Evolutionary conservation across 2,329 filamentous ascomycete species (phyloP).

Genomic region (Exophiala sideris): DNA sequence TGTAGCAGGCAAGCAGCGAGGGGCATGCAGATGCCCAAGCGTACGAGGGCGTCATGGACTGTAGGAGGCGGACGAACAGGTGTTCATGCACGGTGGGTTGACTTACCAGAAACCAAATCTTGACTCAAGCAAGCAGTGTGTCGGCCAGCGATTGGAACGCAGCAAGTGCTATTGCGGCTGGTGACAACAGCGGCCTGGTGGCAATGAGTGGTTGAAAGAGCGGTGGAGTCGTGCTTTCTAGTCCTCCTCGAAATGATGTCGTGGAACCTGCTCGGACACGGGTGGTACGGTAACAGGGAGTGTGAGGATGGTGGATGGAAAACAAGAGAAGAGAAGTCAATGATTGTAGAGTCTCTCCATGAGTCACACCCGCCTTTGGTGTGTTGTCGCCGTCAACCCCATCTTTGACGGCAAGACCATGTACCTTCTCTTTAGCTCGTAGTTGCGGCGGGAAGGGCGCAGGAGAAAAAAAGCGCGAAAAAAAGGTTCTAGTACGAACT

Average conservation of each 20-base stretch:
- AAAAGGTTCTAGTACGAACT: neutral
- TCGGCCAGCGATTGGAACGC: neutral
- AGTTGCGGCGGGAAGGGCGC: neutral
- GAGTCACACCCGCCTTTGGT: neutral
- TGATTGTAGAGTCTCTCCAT: neutral
- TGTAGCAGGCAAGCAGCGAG: neutral
- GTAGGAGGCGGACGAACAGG: conserved; percentile 22
- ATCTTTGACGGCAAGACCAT: too few relatives aligned
- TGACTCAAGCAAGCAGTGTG: neutral
- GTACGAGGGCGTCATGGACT: neutral
- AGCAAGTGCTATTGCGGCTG: neutral
- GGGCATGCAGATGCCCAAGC: conserved; percentile 1
- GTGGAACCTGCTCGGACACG: conserved; percentile 10
- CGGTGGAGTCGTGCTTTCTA: conserved; percentile 18
- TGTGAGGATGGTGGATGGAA: neutral
- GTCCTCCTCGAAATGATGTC: conserved; percentile 16
- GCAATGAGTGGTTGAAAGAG: conserved; percentile 10
- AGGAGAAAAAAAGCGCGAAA: neutral
- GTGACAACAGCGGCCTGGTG: neutral
- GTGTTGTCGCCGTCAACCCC: neutral
- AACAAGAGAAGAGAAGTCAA: neutral
- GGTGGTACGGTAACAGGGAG: neutral
- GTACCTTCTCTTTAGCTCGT: neutral
- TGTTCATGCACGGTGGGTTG: conserved; percentile 26
- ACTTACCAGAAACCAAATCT: conserved; percentile 4